phyloP scores from a whole-genome alignment of 2,329 filamentous ascomycete genomes.

The Geosmithia putterillii region DNA sequence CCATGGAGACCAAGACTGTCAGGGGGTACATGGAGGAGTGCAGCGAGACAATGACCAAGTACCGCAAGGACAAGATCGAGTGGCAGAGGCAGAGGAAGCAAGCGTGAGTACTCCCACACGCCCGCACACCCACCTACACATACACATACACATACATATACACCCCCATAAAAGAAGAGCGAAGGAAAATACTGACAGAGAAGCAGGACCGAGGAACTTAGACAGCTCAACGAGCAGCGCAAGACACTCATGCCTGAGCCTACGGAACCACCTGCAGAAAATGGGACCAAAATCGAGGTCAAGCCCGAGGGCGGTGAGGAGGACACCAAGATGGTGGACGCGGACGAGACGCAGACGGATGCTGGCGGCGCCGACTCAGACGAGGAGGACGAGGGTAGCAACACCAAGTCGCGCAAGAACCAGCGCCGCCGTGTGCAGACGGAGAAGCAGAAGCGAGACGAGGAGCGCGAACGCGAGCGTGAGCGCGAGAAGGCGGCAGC shows the following conservation, averaged over 20 bases:
- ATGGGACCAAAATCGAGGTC: conserved; percentile 17
- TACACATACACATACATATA: not conserved
- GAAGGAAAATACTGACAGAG: not conserved
- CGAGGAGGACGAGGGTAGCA: conserved; percentile 43
- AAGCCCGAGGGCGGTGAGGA: conserved; percentile 35
- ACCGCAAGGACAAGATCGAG: conserved; percentile 92
- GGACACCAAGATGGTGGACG: conserved; percentile 49
- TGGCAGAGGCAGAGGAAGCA: conserved; percentile 67
- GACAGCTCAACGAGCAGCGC: conserved; percentile 57
- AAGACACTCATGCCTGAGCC: conserved; percentile 65
- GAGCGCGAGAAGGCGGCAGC: conserved; percentile 53
- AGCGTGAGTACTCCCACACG: conserved; percentile 39
- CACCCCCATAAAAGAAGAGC: not conserved
- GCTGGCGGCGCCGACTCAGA: conserved; percentile 48
- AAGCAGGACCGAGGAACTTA: conserved; percentile 56
- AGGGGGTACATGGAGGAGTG: conserved; percentile 85
- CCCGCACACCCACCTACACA: not conserved
- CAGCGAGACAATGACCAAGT: conserved; percentile 85
- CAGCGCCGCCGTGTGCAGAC: conserved; percentile 42
- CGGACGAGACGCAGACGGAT: conserved; percentile 45
- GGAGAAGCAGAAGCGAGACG: conserved; percentile 69
- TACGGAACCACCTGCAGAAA: conserved; percentile 45
- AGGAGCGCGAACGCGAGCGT: conserved; percentile 57
- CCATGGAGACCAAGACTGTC: conserved; percentile 74
- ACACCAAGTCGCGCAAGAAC: conserved; percentile 30